These are phyloP conservation scores for Selenicereus undatus DNA, from an alignment of 148 eudicot genomes.

Conservation along the genomic window DNA sequence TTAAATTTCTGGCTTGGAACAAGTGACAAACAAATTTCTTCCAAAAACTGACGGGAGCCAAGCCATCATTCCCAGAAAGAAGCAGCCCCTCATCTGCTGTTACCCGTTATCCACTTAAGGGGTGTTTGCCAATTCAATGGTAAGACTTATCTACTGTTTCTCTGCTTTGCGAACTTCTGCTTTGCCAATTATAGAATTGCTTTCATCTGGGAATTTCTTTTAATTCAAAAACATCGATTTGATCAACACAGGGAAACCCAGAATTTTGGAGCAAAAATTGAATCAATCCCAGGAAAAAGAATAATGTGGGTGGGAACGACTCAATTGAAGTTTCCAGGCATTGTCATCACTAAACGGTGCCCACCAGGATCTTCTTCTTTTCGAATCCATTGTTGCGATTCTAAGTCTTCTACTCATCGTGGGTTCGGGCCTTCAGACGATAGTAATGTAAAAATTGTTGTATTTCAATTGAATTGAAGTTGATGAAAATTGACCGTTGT, in stretches of 20 bases:
- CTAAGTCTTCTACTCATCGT: slow-evolving; percentile 15
- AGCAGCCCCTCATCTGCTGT: neutral
- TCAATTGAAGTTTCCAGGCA: slow-evolving; percentile 10
- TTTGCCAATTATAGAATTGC: neutral
- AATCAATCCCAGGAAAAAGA: neutral
- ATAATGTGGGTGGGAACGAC: slow-evolving; percentile 21
- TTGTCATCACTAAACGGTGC: neutral
- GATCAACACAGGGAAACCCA: neutral
- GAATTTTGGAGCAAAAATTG: slow-evolving; percentile 2
- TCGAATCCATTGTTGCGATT: slow-evolving; percentile 18
- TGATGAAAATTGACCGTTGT: neutral
- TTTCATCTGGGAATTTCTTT: neutral
- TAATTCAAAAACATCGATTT: neutral
- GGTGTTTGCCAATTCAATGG: neutral
- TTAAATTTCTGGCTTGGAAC: too few relatives aligned
- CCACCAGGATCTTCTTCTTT: neutral
- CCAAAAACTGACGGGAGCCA: too few relatives aligned
- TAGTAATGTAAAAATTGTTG: neutral
- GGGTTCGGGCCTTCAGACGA: slow-evolving; percentile 18
- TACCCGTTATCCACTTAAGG: neutral
- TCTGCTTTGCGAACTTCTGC: neutral
- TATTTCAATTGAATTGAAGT: neutral
- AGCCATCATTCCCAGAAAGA: too few relatives aligned
- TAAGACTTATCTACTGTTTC: neutral
- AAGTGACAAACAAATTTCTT: too few relatives aligned